Percentiles rank a stretch among this genome's conserved stretches.
phyloP scores from a whole-genome alignment of 2,329 filamentous ascomycete species.

The Colletotrichum liriopes region DNA sequence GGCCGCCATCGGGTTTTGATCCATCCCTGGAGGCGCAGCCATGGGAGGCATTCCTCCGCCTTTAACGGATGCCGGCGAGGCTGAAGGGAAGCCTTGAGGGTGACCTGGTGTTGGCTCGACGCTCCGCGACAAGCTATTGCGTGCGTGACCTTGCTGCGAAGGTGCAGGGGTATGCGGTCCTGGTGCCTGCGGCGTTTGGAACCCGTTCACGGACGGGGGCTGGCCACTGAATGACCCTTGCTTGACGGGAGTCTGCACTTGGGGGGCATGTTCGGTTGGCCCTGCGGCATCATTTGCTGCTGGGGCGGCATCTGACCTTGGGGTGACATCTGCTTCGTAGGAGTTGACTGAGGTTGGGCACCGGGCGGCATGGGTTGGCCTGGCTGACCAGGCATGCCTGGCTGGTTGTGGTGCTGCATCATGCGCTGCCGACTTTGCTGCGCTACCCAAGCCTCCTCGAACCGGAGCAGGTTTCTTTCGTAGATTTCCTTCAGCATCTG shows the following conservation, averaged over 20 bases:
- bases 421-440: slow-evolving; percentile 70
- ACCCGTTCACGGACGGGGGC: slow-evolving; percentile 62
- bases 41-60: slow-evolving; percentile 57
- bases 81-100: slow-evolving; percentile 60
- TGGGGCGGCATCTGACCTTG: slow-evolving; percentile 47
- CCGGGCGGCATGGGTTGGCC: slow-evolving; percentile 52
- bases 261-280: slow-evolving; percentile 53
- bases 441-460: slow-evolving; percentile 78
- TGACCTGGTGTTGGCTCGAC: slow-evolving; percentile 62
- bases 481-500: slow-evolving; percentile 82
- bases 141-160: slow-evolving; percentile 61
- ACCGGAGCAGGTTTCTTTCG: slow-evolving; percentile 81
- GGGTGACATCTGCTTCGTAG: slow-evolving; percentile 60
- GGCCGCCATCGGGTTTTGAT: slow-evolving; percentile 38
- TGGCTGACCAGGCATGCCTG: slow-evolving; percentile 46
- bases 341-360: slow-evolving; percentile 53
- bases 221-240: slow-evolving; percentile 65
- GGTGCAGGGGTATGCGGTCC: slow-evolving; percentile 62
- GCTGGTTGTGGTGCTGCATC: slow-evolving; percentile 59
- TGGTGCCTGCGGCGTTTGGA: slow-evolving; percentile 60
- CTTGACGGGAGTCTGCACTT: slow-evolving; percentile 60
- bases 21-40: slow-evolving; percentile 48
- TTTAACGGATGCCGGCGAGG: slow-evolving; percentile 62
- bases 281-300: slow-evolving; percentile 55
- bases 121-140: slow-evolving; percentile 67